Evolutionary conservation across 2,329 filamentous ascomycete species (phyloP).

Genomic region (Trichoderma aggressivum): DNA sequence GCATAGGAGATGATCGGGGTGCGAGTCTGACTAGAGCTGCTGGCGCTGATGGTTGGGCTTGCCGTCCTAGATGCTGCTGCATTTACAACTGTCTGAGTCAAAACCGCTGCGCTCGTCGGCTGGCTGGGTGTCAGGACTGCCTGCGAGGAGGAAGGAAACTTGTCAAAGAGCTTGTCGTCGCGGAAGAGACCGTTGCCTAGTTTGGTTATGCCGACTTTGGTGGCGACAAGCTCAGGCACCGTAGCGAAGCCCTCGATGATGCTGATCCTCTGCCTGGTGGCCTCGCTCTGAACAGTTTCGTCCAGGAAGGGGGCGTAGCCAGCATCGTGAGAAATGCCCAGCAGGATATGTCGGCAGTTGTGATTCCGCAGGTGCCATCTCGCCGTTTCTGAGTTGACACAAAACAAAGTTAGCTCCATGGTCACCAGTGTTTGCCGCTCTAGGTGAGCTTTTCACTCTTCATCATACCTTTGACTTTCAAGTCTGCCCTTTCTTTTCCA

Average conservation of each 20-base stretch:
- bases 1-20: constrained; percentile 37
- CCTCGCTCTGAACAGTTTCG: constrained; percentile 47
- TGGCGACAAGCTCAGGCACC: constrained; percentile 47
- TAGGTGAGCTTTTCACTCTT: constrained; percentile 6
- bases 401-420: neutral
- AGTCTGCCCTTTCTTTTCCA: constrained; percentile 56
- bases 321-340: constrained; percentile 61
- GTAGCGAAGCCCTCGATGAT: constrained; percentile 54
- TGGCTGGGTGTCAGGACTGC: neutral
- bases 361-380: constrained; percentile 57
- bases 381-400: constrained; percentile 41
- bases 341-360: constrained; percentile 59
- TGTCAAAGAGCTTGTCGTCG: constrained; percentile 47
- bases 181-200: constrained; percentile 52
- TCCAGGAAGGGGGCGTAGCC: constrained; percentile 59
- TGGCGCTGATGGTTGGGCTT: constrained; percentile 21
- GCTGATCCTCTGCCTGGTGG: constrained; percentile 43
- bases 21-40: constrained; percentile 16
- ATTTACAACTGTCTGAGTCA: neutral
- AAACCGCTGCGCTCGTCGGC: neutral
- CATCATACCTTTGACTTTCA: constrained; percentile 55
- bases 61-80: constrained; percentile 9
- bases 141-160: constrained; percentile 20
- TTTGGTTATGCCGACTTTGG: constrained; percentile 45
- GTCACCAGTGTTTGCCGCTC: neutral